Evolutionary conservation across 306 rosid species (phyloP).

Genomic region (Cucumis sativus): DNA sequence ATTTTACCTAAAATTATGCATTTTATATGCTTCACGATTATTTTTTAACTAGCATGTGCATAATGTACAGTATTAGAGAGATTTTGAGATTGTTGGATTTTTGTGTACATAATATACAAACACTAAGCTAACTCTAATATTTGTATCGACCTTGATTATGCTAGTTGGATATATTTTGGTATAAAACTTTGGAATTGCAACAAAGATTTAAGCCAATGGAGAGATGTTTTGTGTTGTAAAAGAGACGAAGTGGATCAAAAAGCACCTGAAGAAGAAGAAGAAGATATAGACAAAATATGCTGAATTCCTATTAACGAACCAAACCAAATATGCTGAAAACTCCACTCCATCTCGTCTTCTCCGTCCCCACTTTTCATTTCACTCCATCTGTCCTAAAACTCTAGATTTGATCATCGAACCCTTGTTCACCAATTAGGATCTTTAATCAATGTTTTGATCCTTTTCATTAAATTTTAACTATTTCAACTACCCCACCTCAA

Average conservation of each 20-base stretch:
- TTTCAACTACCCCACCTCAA: slow-evolving; percentile 1
- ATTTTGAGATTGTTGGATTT: no score
- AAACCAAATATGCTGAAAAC: background rate
- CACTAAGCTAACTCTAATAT: no score
- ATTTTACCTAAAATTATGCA: no score
- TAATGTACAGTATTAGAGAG: no score
- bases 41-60: no score
- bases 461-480: background rate
- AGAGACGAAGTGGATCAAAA: background rate
- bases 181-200: background rate
- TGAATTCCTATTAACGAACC: background rate
- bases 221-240: background rate
- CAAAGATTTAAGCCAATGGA: background rate
- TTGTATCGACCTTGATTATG: no score
- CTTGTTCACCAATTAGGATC: background rate
- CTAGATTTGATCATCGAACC: background rate
- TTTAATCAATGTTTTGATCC: background rate
- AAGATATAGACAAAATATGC: no score
- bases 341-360: background rate
- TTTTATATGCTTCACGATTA: no score
- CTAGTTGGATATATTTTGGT: no score
- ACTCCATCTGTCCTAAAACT: background rate
- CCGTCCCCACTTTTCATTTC: background rate
- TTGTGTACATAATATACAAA: no score
- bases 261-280: background rate